These are phyloP conservation scores for Eucalyptus coolabah DNA, from an alignment of 345 rosid genomes.

Conservation along the genomic window DNA sequence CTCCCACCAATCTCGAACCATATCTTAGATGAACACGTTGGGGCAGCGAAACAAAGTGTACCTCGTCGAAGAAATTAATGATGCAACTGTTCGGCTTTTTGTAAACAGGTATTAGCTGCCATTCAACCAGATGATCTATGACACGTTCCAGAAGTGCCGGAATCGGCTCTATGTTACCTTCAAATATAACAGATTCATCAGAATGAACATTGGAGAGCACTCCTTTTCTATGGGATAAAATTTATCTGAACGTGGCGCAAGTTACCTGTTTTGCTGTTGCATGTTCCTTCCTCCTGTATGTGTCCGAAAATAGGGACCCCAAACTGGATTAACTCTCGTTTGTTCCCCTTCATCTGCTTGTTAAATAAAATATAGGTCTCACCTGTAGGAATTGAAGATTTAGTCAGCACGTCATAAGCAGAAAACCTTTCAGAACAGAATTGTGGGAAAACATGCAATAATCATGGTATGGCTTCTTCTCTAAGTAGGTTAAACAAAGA, in stretches of 20 bases:
- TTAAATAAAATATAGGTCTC: slow-evolving; percentile 88
- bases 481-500: not conserved
- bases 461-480: not conserved
- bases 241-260: not conserved
- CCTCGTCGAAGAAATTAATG: slow-evolving; percentile 96
- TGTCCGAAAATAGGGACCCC: slow-evolving; percentile 83
- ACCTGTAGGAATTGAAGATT: slow-evolving; percentile 19
- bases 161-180: slow-evolving; percentile 68
- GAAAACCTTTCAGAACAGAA: not conserved
- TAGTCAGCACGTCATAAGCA: not conserved
- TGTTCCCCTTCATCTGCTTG: slow-evolving; percentile 91
- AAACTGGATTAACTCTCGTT: slow-evolving; percentile 81
- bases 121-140: slow-evolving; percentile 71
- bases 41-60: slow-evolving; percentile 12
- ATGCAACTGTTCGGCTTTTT: slow-evolving; percentile 93
- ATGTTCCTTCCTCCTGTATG: slow-evolving; percentile 46
- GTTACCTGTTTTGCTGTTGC: slow-evolving; percentile 44
- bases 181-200: not conserved
- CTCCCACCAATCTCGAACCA: not conserved
- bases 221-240: not conserved
- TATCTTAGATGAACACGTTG: not conserved
- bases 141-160: slow-evolving; percentile 67
- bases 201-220: not conserved
- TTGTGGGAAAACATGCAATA: not conserved
- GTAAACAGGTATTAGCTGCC: slow-evolving; percentile 85